Conservation (phyloP, 495 filamentous ascomycete species). For the Talaromyces trachyspermus region DNA sequence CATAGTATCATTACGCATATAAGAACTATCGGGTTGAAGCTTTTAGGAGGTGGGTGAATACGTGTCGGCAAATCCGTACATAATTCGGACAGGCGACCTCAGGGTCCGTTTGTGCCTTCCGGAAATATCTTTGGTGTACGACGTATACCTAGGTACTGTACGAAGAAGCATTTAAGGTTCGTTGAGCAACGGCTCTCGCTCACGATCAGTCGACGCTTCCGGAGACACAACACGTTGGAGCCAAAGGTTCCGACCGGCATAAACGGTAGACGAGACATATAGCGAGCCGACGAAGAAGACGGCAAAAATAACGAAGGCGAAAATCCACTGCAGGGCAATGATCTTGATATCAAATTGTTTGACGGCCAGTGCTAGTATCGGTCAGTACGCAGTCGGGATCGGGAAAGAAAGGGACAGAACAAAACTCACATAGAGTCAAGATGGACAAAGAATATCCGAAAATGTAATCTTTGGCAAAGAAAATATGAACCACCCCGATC, state of each 20-base stretch:
- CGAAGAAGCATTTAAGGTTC: no score
- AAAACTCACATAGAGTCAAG: constrained; percentile 53
- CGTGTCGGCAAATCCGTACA: no score
- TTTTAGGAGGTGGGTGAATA: no score
- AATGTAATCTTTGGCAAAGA: constrained; percentile 68
- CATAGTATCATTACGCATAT: no score
- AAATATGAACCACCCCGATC: constrained; percentile 65
- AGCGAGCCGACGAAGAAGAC: constrained; percentile 60
- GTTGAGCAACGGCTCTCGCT: constrained; percentile 36
- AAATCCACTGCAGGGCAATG: constrained; percentile 83
- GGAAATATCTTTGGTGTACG: no score
- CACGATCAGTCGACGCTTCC: constrained; percentile 28
- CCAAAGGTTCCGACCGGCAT: constrained; percentile 45
- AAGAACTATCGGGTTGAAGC: no score
- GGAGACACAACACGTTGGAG: constrained; percentile 31
- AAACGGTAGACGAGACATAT: constrained; percentile 55
- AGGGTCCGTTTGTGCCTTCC: no score
- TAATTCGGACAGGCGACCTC: no score
- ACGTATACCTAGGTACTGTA: no score
- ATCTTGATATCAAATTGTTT: constrained; percentile 63
- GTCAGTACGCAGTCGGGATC: not conserved
- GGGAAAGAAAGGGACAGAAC: not conserved
- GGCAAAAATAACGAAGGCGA: constrained; percentile 76
- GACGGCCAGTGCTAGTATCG: constrained; percentile 55
- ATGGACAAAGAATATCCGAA: constrained; percentile 72